Evolutionary conservation across 2,329 filamentous ascomycete species (phyloP), one percentile per base, ranked within the genome.

Genomic region (Nemania serpens): DNA sequence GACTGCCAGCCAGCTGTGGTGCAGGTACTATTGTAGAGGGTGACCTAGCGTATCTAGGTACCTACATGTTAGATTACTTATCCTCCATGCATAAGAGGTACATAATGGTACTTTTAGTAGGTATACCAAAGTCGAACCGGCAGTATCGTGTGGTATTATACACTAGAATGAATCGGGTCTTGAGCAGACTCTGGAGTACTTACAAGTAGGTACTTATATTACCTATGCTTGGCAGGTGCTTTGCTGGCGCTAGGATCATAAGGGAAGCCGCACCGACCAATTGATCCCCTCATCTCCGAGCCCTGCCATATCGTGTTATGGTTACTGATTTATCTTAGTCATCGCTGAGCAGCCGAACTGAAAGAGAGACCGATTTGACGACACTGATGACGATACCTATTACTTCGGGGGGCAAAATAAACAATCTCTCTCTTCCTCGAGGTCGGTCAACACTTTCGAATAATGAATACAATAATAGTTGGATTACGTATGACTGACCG

Each of bases 221-320:
- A 29, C 25, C 25, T 29, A 29, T 29, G 25, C 25, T 29, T 7
- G 36, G 36, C 36, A 39, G 36, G 36, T 39, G 4, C n/a, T n/a
- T 39, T n/a, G 4, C 36, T 39, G 5, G 15, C 36, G 20, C 59
- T 47, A 58, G 58, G 58, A 58, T 63, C 54, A 58, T 54, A 54
- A 63, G 61, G 51, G 33, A 42, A 33, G 36, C 46, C 43, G 42
- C 46, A 49, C 50, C 51, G 42, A 58, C 56, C 54, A 63, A 56
- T 61, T 61, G 55, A 57, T 59, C 39, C 45, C 45, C 47, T 64
- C 61, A 64, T 66, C 45, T 66, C 63, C 63, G 63, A 60, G 37
- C 56, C 59, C 62, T 65, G 59, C 56, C 56, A 33, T 12, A 10
- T 45, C 50, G 34, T 48, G 50, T 53, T 54, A 58, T 58, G 50